Percentiles rank a stretch among this genome's conserved stretches.
Conservation (phyloP, 2,329 filamentous ascomycete genomes). For the Colletotrichum sp. region DNA sequence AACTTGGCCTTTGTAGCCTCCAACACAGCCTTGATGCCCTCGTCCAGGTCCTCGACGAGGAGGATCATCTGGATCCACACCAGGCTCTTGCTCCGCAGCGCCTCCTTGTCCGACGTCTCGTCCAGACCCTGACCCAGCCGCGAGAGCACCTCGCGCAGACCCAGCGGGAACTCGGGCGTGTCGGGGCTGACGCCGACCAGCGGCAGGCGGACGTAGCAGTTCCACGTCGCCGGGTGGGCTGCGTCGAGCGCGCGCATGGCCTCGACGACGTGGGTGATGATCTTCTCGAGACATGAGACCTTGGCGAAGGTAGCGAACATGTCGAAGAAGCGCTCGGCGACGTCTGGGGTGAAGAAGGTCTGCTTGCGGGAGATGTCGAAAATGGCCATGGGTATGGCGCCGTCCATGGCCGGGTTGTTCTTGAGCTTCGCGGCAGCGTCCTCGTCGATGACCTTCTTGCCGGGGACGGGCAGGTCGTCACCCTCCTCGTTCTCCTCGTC, state of each 20-base stretch:
- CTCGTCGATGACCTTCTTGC: slow-evolving; percentile 53
- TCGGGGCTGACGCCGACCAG: slow-evolving; percentile 67
- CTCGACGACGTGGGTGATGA: slow-evolving; percentile 77
- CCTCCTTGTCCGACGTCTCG: slow-evolving; percentile 48
- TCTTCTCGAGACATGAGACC: slow-evolving; percentile 66
- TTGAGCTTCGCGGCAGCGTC: slow-evolving; percentile 59
- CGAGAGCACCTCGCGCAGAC: slow-evolving; percentile 69
- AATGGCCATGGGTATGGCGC: slow-evolving; percentile 92
- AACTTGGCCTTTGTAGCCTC: slow-evolving; percentile 52
- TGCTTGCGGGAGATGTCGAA: slow-evolving; percentile 87
- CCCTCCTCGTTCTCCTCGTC: slow-evolving; percentile 46
- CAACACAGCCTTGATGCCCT: slow-evolving; percentile 60
- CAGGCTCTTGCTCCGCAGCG: slow-evolving; percentile 52
- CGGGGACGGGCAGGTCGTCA: slow-evolving; percentile 48
- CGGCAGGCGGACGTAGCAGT: slow-evolving; percentile 74
- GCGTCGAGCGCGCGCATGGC: slow-evolving; percentile 66
- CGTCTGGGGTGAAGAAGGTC: slow-evolving; percentile 67
- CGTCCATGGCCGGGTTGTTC: slow-evolving; percentile 83
- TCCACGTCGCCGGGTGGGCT: slow-evolving; percentile 65
- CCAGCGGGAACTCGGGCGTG: slow-evolving; percentile 75
- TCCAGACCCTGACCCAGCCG: slow-evolving; percentile 60
- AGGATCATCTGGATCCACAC: slow-evolving; percentile 62
- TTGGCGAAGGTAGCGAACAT: slow-evolving; percentile 75
- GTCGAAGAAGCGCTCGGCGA: slow-evolving; percentile 80
- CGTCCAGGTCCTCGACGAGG: slow-evolving; percentile 54